phyloP scores from a whole-genome alignment of 495 filamentous ascomycete genomes.

The Annulohypoxylon stygium region DNA sequence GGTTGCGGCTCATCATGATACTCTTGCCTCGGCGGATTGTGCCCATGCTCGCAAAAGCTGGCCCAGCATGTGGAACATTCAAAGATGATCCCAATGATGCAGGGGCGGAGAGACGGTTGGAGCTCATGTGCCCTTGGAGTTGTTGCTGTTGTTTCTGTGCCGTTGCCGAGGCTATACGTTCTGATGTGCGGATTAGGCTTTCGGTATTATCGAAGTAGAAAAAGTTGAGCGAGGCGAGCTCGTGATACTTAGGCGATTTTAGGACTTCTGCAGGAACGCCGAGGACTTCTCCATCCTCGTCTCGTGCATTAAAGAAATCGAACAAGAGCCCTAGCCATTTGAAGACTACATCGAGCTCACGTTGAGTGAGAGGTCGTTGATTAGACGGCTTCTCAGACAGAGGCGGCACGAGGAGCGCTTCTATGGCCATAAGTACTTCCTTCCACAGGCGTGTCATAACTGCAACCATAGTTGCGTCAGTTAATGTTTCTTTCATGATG shows the following conservation, averaged over 20 bases:
- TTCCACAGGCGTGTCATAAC: constrained; percentile 99
- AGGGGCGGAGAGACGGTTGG: constrained; percentile 80
- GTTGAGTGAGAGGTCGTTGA: constrained; percentile 86
- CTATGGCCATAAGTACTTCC: constrained; percentile 92
- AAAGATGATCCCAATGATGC: constrained; percentile 63
- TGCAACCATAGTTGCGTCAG: constrained; percentile 91
- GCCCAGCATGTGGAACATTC: constrained; percentile 60
- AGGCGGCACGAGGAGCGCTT: constrained; percentile 90
- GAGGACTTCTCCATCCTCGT: constrained; percentile 87
- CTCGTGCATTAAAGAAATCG: constrained; percentile 93
- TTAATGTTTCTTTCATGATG: constrained; percentile 97
- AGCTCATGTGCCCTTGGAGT: constrained; percentile 53
- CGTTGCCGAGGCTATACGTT: constrained; percentile 92
- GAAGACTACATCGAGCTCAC: constrained; percentile 95
- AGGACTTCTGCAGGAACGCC: constrained; percentile 92
- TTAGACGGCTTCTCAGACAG: constrained; percentile 94
- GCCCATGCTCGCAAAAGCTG: constrained; percentile 76
- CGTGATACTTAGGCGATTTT: constrained; percentile 97
- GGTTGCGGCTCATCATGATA: constrained; percentile 93
- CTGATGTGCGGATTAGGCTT: constrained; percentile 89
- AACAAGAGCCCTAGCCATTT: constrained; percentile 93
- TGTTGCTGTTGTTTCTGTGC: constrained; percentile 80
- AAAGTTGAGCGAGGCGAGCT: constrained; percentile 94
- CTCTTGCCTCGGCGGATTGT: constrained; percentile 86
- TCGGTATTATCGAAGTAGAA: constrained; percentile 97